Conservation (phyloP, 2,329 filamentous ascomycete genomes). For the Nigrospora sphaerica region DNA sequence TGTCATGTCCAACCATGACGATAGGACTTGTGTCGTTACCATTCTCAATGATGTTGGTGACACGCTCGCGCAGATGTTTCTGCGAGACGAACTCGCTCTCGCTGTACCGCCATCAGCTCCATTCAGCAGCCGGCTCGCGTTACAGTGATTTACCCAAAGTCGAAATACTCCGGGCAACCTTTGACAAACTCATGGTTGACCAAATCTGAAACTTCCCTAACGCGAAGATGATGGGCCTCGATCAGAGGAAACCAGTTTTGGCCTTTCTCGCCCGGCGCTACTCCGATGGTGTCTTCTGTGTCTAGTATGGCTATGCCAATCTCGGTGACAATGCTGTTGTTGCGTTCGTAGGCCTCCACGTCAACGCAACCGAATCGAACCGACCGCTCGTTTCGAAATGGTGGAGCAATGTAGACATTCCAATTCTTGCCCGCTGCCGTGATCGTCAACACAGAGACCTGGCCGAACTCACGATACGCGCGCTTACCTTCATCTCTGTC, state of each 20-base stretch:
- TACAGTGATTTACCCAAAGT: slow-evolving; percentile 58
- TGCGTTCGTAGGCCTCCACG: slow-evolving; percentile 70
- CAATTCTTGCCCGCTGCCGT: slow-evolving; percentile 6
- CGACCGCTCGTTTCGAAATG: slow-evolving; percentile 40
- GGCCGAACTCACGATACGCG: background rate
- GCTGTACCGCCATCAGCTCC: slow-evolving; percentile 19
- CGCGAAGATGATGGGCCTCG: slow-evolving; percentile 66
- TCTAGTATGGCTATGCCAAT: slow-evolving; percentile 80
- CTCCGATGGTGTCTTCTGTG: slow-evolving; percentile 44
- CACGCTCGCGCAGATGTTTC: slow-evolving; percentile 26
- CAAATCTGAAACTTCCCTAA: slow-evolving; percentile 60
- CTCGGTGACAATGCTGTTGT: slow-evolving; percentile 67
- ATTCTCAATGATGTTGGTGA: slow-evolving; percentile 25
- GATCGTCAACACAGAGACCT: background rate
- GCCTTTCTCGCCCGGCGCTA: slow-evolving; percentile 55
- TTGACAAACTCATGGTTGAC: slow-evolving; percentile 61
- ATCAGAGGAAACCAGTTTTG: slow-evolving; percentile 62
- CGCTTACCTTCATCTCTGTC: slow-evolving; percentile 5
- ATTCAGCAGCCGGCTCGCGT: background rate
- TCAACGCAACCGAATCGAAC: slow-evolving; percentile 74
- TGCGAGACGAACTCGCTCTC: slow-evolving; percentile 31
- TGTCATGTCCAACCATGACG: slow-evolving; percentile 74
- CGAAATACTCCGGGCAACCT: slow-evolving; percentile 68
- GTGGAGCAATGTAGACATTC: slow-evolving; percentile 29
- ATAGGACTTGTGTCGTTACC: slow-evolving; percentile 34